Conservation (phyloP, 2,329 filamentous ascomycete species). For the Akanthomyces dipterigenus region DNA sequence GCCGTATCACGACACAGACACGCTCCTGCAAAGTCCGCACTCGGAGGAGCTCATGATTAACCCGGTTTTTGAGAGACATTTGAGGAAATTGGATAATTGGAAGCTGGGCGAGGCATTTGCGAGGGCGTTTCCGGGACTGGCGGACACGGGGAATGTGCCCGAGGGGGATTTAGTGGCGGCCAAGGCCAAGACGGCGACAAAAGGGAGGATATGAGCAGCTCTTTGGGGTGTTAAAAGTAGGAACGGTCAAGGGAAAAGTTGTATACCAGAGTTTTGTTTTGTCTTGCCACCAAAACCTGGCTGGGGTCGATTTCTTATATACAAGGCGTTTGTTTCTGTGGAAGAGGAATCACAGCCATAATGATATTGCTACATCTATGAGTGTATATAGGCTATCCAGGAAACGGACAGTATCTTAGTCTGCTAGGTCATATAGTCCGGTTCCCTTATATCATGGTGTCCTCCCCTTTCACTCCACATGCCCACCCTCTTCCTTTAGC, state of each 20-base stretch:
- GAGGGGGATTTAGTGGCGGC: not conserved
- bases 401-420: no score
- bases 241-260: not conserved
- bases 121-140: slow-evolving; percentile 50
- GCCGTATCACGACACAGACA: slow-evolving; percentile 70
- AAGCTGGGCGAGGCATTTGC: slow-evolving; percentile 65
- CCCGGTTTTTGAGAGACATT: slow-evolving; percentile 76
- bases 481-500: no score
- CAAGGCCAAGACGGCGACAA: not conserved
- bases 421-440: no score
- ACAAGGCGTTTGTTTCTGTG: no score
- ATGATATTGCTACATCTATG: no score
- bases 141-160: slow-evolving; percentile 23
- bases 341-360: no score
- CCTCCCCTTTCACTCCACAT: no score
- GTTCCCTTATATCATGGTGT: no score
- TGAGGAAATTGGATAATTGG: slow-evolving; percentile 74
- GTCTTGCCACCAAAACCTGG: no score
- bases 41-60: slow-evolving; percentile 70
- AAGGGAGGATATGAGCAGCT: not conserved
- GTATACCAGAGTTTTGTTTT: not conserved
- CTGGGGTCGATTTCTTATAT: no score
- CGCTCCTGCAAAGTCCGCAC: slow-evolving; percentile 53
- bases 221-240: not conserved
- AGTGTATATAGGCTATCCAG: no score